Base-by-base conservation (phyloP, 495 filamentous ascomycete species). In the Apiosordaria backusii region DNA sequence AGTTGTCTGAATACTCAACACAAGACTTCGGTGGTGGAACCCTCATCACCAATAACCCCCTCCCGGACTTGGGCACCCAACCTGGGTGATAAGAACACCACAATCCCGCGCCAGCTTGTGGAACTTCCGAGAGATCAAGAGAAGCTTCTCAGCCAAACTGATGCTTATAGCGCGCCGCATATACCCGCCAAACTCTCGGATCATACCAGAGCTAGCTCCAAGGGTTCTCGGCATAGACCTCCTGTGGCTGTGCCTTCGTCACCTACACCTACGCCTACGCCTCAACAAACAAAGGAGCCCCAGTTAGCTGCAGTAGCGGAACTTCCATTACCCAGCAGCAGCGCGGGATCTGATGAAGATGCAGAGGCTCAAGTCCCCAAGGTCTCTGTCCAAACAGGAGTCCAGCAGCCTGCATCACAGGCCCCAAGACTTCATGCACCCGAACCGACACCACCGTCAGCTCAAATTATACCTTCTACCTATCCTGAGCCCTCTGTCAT, bases 401-500 rank as follows among this genome's bases (percentile, higher is more conserved):
- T 15, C 9, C 35, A 45, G 6, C 35, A 9, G 35, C 0, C 6
- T 45, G 35, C 10, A 9, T 15, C 9, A 45, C 9, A 6, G 9
- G 35, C 35, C 35, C 16, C 9, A 2, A 18, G 9, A n/a, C 9
- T 55, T n/a, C 52, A 66, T 6, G 50, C 65, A 26, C 60, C 67
- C 7, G 69, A 65, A 23, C 67, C 73, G 16, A 80, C 78, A 10
- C 77, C 80, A 1, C 76, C 78, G 1, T 82, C 80, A 1, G 78
- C 78, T 0, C 80, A 81, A 50, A 63, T 81, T 59, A 77, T 81
- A 4, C 77, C 79, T 1, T 76, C 65, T 24, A 80, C 79, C 1
- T 35, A 67, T 21, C 40, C 66, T 4, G 61, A 57, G 4, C 58
- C 4, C 0, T 29, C 50, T 9, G 66, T 18, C 0, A 26, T 67